Base-by-base conservation (phyloP, 2,329 filamentous ascomycete genomes). In the Decorospora gaudefroyi region DNA sequence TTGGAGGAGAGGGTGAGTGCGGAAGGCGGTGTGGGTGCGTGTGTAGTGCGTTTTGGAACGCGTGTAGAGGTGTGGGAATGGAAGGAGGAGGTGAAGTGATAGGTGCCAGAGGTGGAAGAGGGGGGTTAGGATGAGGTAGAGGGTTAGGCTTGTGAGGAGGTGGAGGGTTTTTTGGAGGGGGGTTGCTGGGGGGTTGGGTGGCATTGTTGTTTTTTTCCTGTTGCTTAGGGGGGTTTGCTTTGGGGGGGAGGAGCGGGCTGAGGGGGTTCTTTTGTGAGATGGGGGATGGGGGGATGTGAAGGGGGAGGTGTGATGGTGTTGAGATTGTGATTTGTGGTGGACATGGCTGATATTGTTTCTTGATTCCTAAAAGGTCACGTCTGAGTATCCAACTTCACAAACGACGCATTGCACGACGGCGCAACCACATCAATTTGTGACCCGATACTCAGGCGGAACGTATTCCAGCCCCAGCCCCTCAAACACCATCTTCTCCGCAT, bases 401-500 rank as follows among this genome's bases (percentile, higher is more conserved):
- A n/a, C n/a, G n/a, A 16, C 18, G 32, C 25, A 47, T 26, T 9
- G 27, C n/a, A n/a, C n/a, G n/a, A n/a, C n/a, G n/a, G n/a, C n/a
- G n/a, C n/a, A n/a, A n/a, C n/a, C n/a, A n/a, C 7, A 19, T 70
- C 60, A 77, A 37, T 71, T 69, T 16, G 75, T 78, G 42, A 72
- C 74, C 37, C 76, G 66, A 52, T 72, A 70, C 53, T 64, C 65
- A 2, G 76, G 74, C 38, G 69, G 68, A 13, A 74, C 49, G 46
- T 63, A 78, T 29, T 61, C 63, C 46, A 96, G 71, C 0, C 81
- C 86, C 51, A 96, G 64, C 0, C 85, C 86, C 50, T 84, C 81
- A 76, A 97, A 95, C 1, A 96, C 86, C 50, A 83, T 55, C 70
- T 77, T 84, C 74, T 96, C 91, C 4, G 90, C 88, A 54, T 86